Evolutionary conservation across 192 early-diverging fungal genomes (phyloP).

Genomic region (Coemansia guatemalensis): DNA sequence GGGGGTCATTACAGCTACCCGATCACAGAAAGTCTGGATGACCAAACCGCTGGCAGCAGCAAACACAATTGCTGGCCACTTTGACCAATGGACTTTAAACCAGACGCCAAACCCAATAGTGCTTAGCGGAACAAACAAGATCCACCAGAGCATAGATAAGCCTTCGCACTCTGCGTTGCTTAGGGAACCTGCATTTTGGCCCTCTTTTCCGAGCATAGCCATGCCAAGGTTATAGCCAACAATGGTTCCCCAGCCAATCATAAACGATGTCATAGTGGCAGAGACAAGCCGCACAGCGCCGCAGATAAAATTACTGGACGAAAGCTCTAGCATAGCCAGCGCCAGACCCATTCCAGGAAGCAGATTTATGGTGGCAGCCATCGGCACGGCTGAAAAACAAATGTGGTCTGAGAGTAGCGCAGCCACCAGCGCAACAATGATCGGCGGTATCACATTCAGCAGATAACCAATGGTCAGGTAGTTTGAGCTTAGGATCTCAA

Average conservation of each 20-base stretch:
- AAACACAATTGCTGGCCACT: constrained; percentile 67
- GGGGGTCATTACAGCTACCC: constrained; percentile 51
- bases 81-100: constrained; percentile 55
- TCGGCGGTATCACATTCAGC: constrained; percentile 59
- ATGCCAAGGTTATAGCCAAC: constrained; percentile 59
- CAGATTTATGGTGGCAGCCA: constrained; percentile 61
- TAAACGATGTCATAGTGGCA: constrained; percentile 72
- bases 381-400: constrained; percentile 58
- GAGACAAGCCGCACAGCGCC: constrained; percentile 76
- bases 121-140: constrained; percentile 56
- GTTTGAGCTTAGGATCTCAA: constrained; percentile 56
- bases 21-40: constrained; percentile 57
- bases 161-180: constrained; percentile 20
- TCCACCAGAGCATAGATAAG: constrained; percentile 47
- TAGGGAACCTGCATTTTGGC: constrained; percentile 5
- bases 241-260: constrained; percentile 65
- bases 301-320: constrained; percentile 78
- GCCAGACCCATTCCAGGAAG: constrained; percentile 74
- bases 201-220: constrained; percentile 50
- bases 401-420: constrained; percentile 56
- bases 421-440: constrained; percentile 58
- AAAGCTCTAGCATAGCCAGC: constrained; percentile 75
- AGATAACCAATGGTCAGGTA: constrained; percentile 55
- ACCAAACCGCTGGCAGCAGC: constrained; percentile 66
- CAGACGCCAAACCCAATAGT: constrained; percentile 55